Evolutionary conservation across 257 asterid species (phyloP).

Genomic region (Gentiana macrophylla): DNA sequence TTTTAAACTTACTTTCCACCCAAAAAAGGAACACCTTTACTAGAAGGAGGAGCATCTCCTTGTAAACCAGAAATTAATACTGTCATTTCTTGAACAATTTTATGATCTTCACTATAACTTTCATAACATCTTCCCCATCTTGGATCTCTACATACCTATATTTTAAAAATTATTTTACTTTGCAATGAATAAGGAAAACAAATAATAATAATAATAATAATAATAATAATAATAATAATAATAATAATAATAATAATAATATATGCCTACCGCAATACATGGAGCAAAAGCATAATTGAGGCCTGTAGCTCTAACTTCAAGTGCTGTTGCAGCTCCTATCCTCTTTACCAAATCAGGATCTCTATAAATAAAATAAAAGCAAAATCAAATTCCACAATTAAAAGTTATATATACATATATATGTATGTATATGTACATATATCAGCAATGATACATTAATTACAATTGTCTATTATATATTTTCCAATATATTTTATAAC

Average conservation of each 20-base stretch:
- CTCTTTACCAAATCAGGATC: conserved; percentile 27
- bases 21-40: conserved; percentile 33
- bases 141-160: conserved; percentile 33
- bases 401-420: too few relatives aligned
- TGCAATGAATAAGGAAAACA: too few relatives aligned
- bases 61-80: conserved; percentile 40
- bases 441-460: too few relatives aligned
- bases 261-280: conserved; percentile 23
- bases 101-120: conserved; percentile 33
- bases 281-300: conserved; percentile 29
- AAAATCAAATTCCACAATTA: too few relatives aligned
- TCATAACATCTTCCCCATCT: conserved; percentile 39
- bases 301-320: conserved; percentile 34
- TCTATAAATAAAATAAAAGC: not conserved
- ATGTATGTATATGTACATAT: too few relatives aligned
- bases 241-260: too few relatives aligned
- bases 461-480: too few relatives aligned
- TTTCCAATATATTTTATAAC: too few relatives aligned
- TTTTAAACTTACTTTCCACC: conserved; percentile 37
- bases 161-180: too few relatives aligned
- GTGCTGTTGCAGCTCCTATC: conserved; percentile 39
- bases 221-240: not conserved
- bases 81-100: conserved; percentile 24
- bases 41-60: conserved; percentile 33
- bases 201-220: not conserved